phyloP scores from a whole-genome alignment of 139 green algal genomes.

The Chlorella sp. region DNA sequence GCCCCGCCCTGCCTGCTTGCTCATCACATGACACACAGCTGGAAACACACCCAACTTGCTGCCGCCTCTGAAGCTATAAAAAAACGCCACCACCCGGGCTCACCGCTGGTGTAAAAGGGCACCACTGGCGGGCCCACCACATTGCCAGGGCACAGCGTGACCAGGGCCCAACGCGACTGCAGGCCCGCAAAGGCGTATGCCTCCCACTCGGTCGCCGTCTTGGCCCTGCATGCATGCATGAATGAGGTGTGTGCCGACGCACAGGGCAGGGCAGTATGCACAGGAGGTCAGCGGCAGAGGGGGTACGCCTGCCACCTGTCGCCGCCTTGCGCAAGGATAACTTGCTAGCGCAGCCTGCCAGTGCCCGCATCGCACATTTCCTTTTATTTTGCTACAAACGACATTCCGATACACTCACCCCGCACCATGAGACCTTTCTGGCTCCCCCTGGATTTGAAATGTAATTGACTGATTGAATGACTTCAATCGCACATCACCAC shows the following conservation, averaged over 20 bases:
- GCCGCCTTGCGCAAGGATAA: neutral
- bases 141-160: constrained; percentile 52
- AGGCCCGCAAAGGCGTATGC: constrained; percentile 49
- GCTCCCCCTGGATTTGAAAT: too few species aligned
- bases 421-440: too few species aligned
- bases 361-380: too few species aligned
- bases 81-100: neutral
- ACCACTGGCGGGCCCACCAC: constrained; percentile 55
- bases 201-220: constrained; percentile 51
- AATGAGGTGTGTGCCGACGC: neutral
- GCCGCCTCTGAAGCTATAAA: neutral
- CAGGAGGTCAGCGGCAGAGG: neutral
- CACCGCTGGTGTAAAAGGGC: constrained; percentile 22
- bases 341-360: too few species aligned
- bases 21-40: neutral
- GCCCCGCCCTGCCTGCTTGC: too few species aligned
- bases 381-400: too few species aligned
- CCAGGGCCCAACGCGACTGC: constrained; percentile 55
- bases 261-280: too few species aligned
- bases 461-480: too few species aligned
- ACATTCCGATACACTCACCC: too few species aligned
- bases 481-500: neutral
- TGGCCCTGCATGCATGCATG: constrained; percentile 40
- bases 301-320: neutral
- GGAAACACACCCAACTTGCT: neutral